These are phyloP conservation scores for Trichoderma sp. DNA, from an alignment of 2,329 filamentous ascomycete genomes.

Conservation along the genomic window DNA sequence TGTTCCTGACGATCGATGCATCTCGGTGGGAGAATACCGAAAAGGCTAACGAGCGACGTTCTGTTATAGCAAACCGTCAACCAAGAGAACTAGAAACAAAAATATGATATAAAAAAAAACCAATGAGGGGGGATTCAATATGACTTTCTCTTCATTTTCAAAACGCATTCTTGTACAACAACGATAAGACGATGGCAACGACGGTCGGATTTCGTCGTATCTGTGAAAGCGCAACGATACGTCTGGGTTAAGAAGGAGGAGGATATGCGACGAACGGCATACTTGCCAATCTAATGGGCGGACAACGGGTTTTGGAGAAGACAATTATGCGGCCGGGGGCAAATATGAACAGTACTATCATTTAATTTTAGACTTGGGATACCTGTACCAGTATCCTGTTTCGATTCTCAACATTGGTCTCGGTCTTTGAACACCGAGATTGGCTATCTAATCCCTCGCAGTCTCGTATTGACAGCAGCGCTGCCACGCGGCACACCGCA, in stretches of 20 bases:
- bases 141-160: conserved; percentile 17
- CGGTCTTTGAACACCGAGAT: conserved; percentile 1
- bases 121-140: background rate
- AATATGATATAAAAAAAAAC: conserved; percentile 3
- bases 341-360: conserved; percentile 21
- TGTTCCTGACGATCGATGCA: background rate
- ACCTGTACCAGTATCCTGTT: conserved; percentile 11
- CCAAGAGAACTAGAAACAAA: conserved; percentile 29
- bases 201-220: conserved; percentile 29
- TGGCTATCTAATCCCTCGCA: background rate
- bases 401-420: conserved; percentile 14
- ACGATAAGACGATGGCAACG: conserved; percentile 32
- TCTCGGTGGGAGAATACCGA: conserved; percentile 1
- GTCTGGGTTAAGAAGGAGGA: conserved; percentile 20
- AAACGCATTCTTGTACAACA: conserved; percentile 32
- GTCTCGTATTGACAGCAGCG: background rate
- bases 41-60: background rate
- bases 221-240: conserved; percentile 29
- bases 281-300: conserved; percentile 12
- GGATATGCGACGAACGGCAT: conserved; percentile 6
- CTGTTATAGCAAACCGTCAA: conserved; percentile 36
- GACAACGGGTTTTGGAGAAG: background rate
- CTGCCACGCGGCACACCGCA: background rate
- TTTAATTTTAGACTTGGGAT: conserved; percentile 22
- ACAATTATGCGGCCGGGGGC: background rate